Conservation (phyloP, 192 early-diverging fungal genomes). For the Funneliformis mosseae region DNA sequence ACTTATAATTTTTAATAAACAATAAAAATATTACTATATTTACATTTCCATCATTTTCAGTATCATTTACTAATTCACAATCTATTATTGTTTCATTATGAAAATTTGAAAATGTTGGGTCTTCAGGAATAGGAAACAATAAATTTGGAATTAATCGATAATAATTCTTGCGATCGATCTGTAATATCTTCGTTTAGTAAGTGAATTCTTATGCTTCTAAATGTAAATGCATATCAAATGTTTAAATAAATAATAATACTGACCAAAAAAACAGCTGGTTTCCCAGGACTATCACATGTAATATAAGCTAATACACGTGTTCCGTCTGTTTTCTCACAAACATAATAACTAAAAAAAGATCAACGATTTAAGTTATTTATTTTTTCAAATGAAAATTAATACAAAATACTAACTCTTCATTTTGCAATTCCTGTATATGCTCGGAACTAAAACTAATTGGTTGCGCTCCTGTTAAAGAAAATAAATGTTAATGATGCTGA, state of each 20-base stretch:
- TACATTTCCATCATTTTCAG: conserved; percentile 57
- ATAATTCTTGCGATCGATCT: conserved; percentile 88
- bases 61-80: conserved; percentile 88
- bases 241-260: conserved; percentile 12
- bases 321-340: conserved; percentile 86
- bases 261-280: conserved; percentile 60
- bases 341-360: conserved; percentile 59
- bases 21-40: conserved; percentile 3
- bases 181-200: background rate
- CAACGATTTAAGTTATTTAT: background rate
- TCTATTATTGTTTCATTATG: conserved; percentile 84
- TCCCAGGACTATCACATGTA: conserved; percentile 37
- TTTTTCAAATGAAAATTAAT: background rate
- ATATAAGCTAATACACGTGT: conserved; percentile 62
- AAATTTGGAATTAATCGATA: conserved; percentile 67
- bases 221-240: background rate
- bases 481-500: background rate
- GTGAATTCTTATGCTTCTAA: background rate
- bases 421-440: conserved; percentile 52
- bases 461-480: conserved; percentile 60
- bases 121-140: conserved; percentile 62
- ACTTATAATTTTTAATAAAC: background rate
- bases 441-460: conserved; percentile 60
- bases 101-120: conserved; percentile 36
- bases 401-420: conserved; percentile 57